phyloP scores from a whole-genome alignment of 371 early-diverging fungal species.

The Enteropsectra breve region DNA sequence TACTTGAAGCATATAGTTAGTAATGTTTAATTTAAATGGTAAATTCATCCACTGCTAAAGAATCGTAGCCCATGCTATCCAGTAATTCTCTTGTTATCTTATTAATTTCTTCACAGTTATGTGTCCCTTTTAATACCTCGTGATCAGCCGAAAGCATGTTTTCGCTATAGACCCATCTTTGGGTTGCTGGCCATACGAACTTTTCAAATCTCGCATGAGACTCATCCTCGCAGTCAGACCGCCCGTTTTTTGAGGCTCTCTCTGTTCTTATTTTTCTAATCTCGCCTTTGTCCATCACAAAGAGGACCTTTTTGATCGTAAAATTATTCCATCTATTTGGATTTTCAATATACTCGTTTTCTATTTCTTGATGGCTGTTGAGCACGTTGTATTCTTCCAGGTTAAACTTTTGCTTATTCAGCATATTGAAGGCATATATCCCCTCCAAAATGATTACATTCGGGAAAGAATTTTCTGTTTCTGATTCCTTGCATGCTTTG shows the following conservation, averaged over 20 bases:
- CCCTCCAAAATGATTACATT: conserved; percentile 50
- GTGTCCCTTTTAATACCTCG: too few species aligned
- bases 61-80: too few species aligned
- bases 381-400: conserved; percentile 23
- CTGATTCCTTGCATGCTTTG: background rate
- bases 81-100: too few species aligned
- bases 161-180: conserved; percentile 8
- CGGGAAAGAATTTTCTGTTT: conserved; percentile 15
- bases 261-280: background rate
- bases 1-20: too few species aligned
- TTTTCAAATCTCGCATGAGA: background rate
- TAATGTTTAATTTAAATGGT: too few species aligned
- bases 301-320: background rate
- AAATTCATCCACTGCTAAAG: too few species aligned
- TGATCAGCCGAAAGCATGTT: too few species aligned
- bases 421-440: conserved; percentile 36
- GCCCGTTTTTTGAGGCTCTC: background rate
- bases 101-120: too few species aligned
- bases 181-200: conserved; percentile 12
- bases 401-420: conserved; percentile 42
- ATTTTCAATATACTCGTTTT: conserved; percentile 14
- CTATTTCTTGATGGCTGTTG: conserved; percentile 24
- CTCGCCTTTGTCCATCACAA: conserved; percentile 1
- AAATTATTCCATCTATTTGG: background rate
- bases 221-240: background rate